Evolutionary conservation across 805 yeast species (phyloP), one percentile per base, ranked within the genome.

Genomic region (Wickerhamiella parazyma): DNA sequence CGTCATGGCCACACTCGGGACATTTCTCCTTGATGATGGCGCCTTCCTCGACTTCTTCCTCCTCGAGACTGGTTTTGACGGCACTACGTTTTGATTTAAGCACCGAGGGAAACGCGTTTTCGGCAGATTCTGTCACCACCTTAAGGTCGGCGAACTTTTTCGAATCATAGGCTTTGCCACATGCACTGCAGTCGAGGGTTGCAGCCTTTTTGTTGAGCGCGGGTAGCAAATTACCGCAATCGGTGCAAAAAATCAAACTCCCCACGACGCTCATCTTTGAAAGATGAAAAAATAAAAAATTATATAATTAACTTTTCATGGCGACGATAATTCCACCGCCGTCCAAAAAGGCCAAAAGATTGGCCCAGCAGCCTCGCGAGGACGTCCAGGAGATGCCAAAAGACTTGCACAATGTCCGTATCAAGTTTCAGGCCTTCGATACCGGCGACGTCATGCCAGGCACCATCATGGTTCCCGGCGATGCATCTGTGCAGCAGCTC

Each of bases 1-100:
- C 96, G 58, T 91, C 96, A 64, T 87, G 75, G 40, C 94, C 95
- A 74, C 98, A 91, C 63, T 87, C 77, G n/a, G 97, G 97, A 70
- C 99, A 91, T 59, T 82, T 87, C 63, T 91, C 99, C 61, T 87
- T 82, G 61, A 91, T 91, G 10, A 93, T 81, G 33, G 98, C 98
- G 50, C 97, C 98, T 48, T 86, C 96, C 48, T 79, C 94, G 37
- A 83, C 64, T 52, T 89, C 96, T 49, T 75, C 76, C 21, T 73
- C 73, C 56, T 75, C 76, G 58, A 87, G 69, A 1, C 78, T 63
- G 0, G 97, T 87, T 65, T 91, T 89, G 36, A 91, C 98, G 2
- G 83, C 82, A 6, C 97, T 86, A 52, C 82, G 72, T 58, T 87
- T 85, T 52, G 84, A 69, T 53, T 76, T 75, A 48, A 91, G 66